These are phyloP conservation scores for Glebionis coronaria DNA, from an alignment of 129 eudicot genomes.

Conservation along the genomic window DNA sequence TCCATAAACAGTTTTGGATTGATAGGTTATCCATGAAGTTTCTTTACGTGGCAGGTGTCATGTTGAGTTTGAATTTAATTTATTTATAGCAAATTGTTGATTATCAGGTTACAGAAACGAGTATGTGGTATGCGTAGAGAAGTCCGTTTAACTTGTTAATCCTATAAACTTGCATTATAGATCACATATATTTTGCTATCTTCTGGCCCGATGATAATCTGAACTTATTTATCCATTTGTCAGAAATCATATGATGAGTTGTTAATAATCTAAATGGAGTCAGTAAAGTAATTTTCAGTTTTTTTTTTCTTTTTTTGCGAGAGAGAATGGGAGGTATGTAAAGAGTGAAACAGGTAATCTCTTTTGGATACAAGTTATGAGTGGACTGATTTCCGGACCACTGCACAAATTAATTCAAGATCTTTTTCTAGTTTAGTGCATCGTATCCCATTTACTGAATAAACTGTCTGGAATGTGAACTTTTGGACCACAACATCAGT, in stretches of 20 bases:
- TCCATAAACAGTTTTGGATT: constrained; percentile 5
- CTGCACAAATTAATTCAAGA: background rate
- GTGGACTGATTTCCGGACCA: background rate
- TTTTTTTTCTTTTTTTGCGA: background rate
- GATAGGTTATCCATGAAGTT: background rate
- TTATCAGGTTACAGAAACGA: constrained; percentile 9
- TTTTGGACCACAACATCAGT: background rate
- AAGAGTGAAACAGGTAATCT: constrained; percentile 2
- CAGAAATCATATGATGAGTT: background rate
- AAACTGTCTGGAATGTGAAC: background rate
- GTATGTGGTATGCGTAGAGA: constrained; percentile 10
- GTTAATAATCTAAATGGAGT: no score
- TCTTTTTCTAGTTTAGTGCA: constrained; percentile 2
- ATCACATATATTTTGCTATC: background rate
- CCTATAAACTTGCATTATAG: background rate
- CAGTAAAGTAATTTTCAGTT: constrained; percentile 2
- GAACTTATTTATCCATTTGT: background rate
- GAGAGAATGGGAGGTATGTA: constrained; percentile 5
- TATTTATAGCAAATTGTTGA: constrained; percentile 8
- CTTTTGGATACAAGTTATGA: constrained; percentile 8
- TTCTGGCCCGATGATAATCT: constrained; percentile 10
- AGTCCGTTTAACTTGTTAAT: constrained; percentile 2
- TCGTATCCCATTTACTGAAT: background rate
- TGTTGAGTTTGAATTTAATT: background rate
- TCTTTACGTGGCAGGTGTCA: background rate